A percentile compares a stretch with the other conserved stretches of the same genome.
Evolutionary conservation across 2,329 filamentous ascomycete genomes (phyloP).

Genomic region (Stachybotrys echinatus): DNA sequence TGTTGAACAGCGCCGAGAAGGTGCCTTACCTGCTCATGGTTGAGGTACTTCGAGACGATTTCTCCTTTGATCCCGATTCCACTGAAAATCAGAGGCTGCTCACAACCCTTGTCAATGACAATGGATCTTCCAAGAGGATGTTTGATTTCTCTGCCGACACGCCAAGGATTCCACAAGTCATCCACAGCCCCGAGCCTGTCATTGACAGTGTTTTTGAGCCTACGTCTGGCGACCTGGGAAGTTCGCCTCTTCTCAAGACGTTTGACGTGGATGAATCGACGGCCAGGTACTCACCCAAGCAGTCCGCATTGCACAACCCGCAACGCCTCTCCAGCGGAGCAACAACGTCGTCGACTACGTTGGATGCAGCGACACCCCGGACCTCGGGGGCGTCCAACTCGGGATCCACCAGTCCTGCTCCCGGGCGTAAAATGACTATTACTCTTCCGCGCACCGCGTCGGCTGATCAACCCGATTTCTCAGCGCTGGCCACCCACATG

Average conservation of each 20-base stretch:
- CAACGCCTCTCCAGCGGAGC: constrained; percentile 58
- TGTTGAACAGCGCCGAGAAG: constrained; percentile 81
- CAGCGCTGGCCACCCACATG: constrained; percentile 81
- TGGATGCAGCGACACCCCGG: constrained; percentile 60
- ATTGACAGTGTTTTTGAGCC: constrained; percentile 80
- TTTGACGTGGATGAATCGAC: constrained; percentile 41
- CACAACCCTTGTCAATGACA: constrained; percentile 50
- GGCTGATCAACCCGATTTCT: constrained; percentile 72
- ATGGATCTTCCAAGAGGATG: constrained; percentile 52
- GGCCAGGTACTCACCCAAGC: constrained; percentile 19
- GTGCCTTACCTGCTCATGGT: constrained; percentile 83
- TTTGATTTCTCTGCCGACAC: constrained; percentile 65
- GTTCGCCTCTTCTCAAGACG: constrained; percentile 62
- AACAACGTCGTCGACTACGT: constrained; percentile 53
- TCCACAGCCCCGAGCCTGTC: constrained; percentile 36
- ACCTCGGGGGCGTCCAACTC: constrained; percentile 65
- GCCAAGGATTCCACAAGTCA: constrained; percentile 41
- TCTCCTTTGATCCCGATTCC: constrained; percentile 73
- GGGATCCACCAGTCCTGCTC: constrained; percentile 61
- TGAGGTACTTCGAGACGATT: constrained; percentile 75
- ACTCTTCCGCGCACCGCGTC: constrained; percentile 48
- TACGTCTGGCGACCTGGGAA: constrained; percentile 71
- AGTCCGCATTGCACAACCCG: constrained; percentile 22
- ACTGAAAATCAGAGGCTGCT: constrained; percentile 66
- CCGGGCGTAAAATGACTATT: constrained; percentile 55